phyloP scores from a whole-genome alignment of 140 eudicot species.

The Anethum foeniculum region DNA sequence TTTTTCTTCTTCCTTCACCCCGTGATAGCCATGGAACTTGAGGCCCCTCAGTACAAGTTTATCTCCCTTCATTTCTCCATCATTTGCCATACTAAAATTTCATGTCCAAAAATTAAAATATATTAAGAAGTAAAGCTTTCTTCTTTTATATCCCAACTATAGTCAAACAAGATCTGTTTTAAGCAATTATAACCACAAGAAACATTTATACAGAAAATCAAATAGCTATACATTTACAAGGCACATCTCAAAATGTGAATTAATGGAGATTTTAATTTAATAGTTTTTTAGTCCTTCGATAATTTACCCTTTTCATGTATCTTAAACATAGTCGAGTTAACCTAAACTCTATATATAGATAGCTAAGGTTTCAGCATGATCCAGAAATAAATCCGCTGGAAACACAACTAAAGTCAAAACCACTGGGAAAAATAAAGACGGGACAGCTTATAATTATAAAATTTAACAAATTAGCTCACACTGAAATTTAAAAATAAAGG shows the following conservation, averaged over 20 bases:
- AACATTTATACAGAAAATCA: too few species aligned
- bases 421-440: neutral
- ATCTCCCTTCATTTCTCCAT: conserved; percentile 42
- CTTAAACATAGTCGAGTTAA: neutral
- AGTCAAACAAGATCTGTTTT: neutral
- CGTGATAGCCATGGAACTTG: conserved; percentile 82
- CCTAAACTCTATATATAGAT: neutral
- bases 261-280: too few species aligned
- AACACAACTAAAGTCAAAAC: neutral
- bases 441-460: neutral
- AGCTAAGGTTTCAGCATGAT: neutral
- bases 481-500: too few species aligned
- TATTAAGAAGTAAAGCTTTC: neutral
- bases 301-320: too few species aligned
- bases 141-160: neutral
- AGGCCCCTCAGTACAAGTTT: conserved; percentile 64
- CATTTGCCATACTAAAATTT: conserved; percentile 14
- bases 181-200: neutral
- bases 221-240: too few species aligned
- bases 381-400: neutral
- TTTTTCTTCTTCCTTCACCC: conserved; percentile 75
- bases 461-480: neutral
- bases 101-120: neutral
- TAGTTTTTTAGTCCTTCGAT: too few species aligned
- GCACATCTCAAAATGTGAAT: too few species aligned